Evolutionary conservation across 1,139 yeast genomes (phyloP).

Genomic region (Pichia terricola): DNA sequence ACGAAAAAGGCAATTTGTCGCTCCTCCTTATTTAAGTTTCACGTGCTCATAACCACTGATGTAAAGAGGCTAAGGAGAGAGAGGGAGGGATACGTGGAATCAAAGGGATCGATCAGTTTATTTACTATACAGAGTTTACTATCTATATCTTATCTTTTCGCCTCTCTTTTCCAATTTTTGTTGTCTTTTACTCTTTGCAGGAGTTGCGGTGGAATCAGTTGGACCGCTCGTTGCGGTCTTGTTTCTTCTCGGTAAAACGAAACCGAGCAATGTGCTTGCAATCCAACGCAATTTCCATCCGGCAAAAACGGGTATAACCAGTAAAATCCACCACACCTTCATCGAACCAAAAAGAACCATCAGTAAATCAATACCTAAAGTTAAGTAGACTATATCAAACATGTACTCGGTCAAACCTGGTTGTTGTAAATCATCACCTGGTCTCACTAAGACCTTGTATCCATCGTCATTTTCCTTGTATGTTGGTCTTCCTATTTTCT

Average conservation of each 20-base stretch:
- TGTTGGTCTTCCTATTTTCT: slow-evolving; percentile 57
- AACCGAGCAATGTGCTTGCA: slow-evolving; percentile 24
- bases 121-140: not conserved
- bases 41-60: not conserved
- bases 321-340: slow-evolving; percentile 52
- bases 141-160: slow-evolving; percentile 5
- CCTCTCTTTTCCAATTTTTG: slow-evolving; percentile 38
- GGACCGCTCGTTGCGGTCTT: not conserved
- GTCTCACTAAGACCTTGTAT: slow-evolving; percentile 32
- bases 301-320: slow-evolving; percentile 44
- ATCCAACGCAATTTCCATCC: slow-evolving; percentile 40
- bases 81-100: too few species aligned
- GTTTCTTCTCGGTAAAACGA: slow-evolving; percentile 17
- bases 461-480: slow-evolving; percentile 29
- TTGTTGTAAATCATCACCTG: slow-evolving; percentile 62
- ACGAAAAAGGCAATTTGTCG: not conserved
- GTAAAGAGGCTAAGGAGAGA: too few species aligned
- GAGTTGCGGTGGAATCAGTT: slow-evolving; percentile 5
- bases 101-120: too few species aligned
- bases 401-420: slow-evolving; percentile 68
- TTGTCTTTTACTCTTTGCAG: slow-evolving; percentile 38
- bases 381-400: slow-evolving; percentile 65
- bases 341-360: slow-evolving; percentile 47
- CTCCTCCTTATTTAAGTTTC: too few species aligned
- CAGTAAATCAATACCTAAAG: slow-evolving; percentile 51